Base-by-base conservation (phyloP, 1,284 basidiomycete species). In the Cystobasidium sp. region DNA sequence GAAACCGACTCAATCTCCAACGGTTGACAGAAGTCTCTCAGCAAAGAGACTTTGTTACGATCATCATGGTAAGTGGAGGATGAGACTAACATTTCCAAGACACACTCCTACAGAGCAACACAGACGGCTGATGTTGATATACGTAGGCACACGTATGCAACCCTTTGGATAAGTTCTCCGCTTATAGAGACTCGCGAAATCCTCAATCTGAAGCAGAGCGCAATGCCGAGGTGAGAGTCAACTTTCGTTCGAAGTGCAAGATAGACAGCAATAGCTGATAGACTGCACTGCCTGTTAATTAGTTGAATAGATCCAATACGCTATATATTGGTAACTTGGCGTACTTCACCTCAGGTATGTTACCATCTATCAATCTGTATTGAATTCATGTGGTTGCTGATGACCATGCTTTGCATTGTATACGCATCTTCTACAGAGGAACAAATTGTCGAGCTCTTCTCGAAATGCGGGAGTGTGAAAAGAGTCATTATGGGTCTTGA, bases 401-500 rank as follows among this genome's bases (percentile, higher is more conserved):
- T 5, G 5, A 31, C 5, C 31, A 31, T 5, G 31, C 31, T 31
- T 31, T 31, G 31, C 31, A 31, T 2, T 31, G 31, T 31, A 31
- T 31, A 31, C 31, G 31, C 31, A 31, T 31, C 1, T 31, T 31
- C 31, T 31, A 31, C 96, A 63, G 97, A 99, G 84, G 95, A 98
- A 82, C 97, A 99, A 84, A 98, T 99, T 84, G 98, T 98, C 84
- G 96, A 99, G 83, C 84, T 99, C 65, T 99, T 99, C 84, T 89
- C 90, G 74, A 93, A 93, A 85, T 97, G 94, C 79, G 89, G 94
- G 52, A 90, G 87, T 43, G 94, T 99, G 78, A 98, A 98, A 82
- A 89, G 96, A 77, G 97, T 99, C 78, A 99, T 99, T 80, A 99
- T 99, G 97, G 97, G 97, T 37, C 86, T 99, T 49, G 97, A 99